Evolutionary conservation across 2,329 filamentous ascomycete species (phyloP), one percentile per base, ranked within the genome.

Genomic region (Gaeumannomyces tritici): DNA sequence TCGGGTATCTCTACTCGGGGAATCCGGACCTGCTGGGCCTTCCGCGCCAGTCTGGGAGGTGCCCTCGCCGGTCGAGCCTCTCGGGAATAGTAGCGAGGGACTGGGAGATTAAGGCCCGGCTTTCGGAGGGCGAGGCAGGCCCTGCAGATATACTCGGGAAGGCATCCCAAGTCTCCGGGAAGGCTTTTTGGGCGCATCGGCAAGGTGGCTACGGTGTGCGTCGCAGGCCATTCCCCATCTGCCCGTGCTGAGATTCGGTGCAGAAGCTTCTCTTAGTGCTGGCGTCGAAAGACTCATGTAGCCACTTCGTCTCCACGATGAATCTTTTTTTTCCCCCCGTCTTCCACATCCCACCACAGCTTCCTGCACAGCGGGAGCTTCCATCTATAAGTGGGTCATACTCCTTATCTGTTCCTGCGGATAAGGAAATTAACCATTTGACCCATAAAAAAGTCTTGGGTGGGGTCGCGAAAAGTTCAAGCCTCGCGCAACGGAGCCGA

Each of bases 101-200:
- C 47, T 35, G 51, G 29, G 11, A 47, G 47, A 7, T 33, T 55
- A 12, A 35, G 47, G 24, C 57, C 29, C 29, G 55, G 42, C 55
- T 61, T 61, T n/a, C 63, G 62, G 47, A 68, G 59, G 27, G 65
- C 64, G 26, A 68, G 64, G 60, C 68, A 69, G 12, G 65, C 62
- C 59, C 66, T 64, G 59, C 68, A 69, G 15, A 69, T 61, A 63
- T 65, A 68, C 27, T 4, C 26, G 62, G 47, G 63, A 33, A 55
- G 63, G 60, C 56, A 62, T 29, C 63, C 61, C 59, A 68, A 55
- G 59, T 68, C 66, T 21, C 59, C n/a, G 26, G 66, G 33, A 47
- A 51, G 42, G 21, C 9, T 51, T 51, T 51, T 51, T 24, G 42
- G 42, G 42, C 42, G 42, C 42, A 51, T 51, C 42, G 42, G 21